phyloP scores from a whole-genome alignment of 805 yeast species.

The Sugiyamaella marilandica region DNA sequence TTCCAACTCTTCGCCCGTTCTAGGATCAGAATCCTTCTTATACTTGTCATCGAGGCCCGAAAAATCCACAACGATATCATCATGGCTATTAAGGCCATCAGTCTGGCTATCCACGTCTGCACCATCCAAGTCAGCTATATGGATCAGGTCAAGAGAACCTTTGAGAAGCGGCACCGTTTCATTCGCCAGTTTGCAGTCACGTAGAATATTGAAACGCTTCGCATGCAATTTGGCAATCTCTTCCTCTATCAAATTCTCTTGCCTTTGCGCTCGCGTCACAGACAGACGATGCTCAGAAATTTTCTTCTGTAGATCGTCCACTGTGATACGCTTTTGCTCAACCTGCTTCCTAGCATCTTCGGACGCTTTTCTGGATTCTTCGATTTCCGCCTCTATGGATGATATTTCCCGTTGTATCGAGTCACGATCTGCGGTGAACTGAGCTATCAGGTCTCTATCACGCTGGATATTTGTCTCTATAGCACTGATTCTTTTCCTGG shows the following conservation, averaged over 20 bases:
- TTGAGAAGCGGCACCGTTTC: slow-evolving; percentile 56
- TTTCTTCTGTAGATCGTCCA: slow-evolving; percentile 31
- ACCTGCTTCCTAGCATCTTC: slow-evolving; percentile 38
- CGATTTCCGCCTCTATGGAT: slow-evolving; percentile 9
- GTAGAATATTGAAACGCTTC: slow-evolving; percentile 55
- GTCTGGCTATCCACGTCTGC: slow-evolving; percentile 27
- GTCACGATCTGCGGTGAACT: slow-evolving; percentile 34
- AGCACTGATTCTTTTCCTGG: slow-evolving; percentile 42
- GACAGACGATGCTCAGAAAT: slow-evolving; percentile 25
- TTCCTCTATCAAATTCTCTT: slow-evolving; percentile 39
- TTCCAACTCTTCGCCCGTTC: slow-evolving; percentile 22
- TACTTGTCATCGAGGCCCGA: slow-evolving; percentile 35
- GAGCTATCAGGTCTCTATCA: slow-evolving; percentile 38
- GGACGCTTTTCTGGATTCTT: slow-evolving; percentile 31
- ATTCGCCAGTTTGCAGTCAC: slow-evolving; percentile 70
- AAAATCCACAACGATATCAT: slow-evolving; percentile 20
- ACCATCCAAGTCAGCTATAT: slow-evolving; percentile 34
- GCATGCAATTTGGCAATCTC: slow-evolving; percentile 42
- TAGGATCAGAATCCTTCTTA: slow-evolving; percentile 26
- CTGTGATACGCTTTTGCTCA: slow-evolving; percentile 13
- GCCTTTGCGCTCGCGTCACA: slow-evolving; percentile 26
- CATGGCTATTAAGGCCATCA: background rate
- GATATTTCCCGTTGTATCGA: slow-evolving; percentile 22
- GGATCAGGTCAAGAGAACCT: slow-evolving; percentile 57
- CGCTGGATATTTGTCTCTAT: slow-evolving; percentile 31